Conservation (phyloP, 192 early-diverging fungal genomes). For the Linderina pennispora region DNA sequence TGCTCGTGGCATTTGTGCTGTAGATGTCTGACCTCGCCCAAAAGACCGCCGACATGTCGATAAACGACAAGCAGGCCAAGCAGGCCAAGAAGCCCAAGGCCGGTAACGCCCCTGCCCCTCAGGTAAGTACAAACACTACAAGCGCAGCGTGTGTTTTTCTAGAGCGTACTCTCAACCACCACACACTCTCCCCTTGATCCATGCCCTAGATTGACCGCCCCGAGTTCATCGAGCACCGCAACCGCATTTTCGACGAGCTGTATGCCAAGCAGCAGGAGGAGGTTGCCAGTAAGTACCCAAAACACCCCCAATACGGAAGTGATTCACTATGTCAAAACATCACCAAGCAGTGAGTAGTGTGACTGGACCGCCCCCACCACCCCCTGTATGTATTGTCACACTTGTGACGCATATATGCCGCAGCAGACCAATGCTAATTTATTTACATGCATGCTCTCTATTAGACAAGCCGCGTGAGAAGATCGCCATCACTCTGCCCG, state of each 20-base stretch:
- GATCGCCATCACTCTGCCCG: conserved; percentile 83
- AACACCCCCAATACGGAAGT: neutral
- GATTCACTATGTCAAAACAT: neutral
- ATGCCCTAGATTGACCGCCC: conserved; percentile 31
- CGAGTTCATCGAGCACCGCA: conserved; percentile 45
- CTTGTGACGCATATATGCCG: too few species aligned
- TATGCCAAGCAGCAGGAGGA: conserved; percentile 41
- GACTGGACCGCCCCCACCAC: too few species aligned
- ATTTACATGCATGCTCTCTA: too few species aligned
- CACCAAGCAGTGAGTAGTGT: neutral
- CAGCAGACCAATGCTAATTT: too few species aligned
- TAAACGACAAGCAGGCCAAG: conserved; percentile 9
- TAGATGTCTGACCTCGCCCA: conserved; percentile 39
- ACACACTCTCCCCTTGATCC: neutral
- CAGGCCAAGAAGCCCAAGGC: conserved; percentile 19
- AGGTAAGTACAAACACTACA: conserved; percentile 8
- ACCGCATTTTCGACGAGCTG: conserved; percentile 47
- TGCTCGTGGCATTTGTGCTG: conserved; percentile 1
- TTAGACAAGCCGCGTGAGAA: conserved; percentile 66
- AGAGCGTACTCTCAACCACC: too few species aligned
- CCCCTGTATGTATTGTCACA: too few species aligned
- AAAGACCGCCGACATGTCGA: conserved; percentile 21
- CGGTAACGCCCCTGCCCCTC: conserved; percentile 11
- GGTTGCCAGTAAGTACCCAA: conserved; percentile 30
- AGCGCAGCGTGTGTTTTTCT: neutral